Evolutionary conservation across 164 flowering plant genomes (phyloP), one percentile per base, ranked within the genome.

Genomic region (Sedum album): DNA sequence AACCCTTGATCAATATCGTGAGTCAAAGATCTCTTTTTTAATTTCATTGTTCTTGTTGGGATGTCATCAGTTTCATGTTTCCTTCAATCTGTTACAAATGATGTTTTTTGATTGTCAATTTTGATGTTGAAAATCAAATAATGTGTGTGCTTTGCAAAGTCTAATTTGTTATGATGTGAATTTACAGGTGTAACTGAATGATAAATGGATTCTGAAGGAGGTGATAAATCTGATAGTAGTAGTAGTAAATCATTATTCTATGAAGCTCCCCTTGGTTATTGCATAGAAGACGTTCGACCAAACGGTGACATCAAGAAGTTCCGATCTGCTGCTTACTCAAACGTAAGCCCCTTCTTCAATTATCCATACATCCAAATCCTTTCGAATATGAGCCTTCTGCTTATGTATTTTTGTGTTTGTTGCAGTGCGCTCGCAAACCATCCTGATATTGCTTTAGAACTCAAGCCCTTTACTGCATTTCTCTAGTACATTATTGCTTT

Each of bases 341-440:
- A 85, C 86, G 88, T 84, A 31, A 73, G 86, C 48, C 48, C 14
- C 0, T 42, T 42, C 2, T 1, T 42, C 48, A 42, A 42, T 14
- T 42, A 15, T 42, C 14, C 14, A 11, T 42, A 14, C 2, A 11
- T 4, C 48, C 18, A 11, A 42, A 7, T 17, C 2, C 3, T 20
- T 51, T 1, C 1, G 11, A 4, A 5, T 31, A 18, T 36, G 18
- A 21, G 11, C 18, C 8, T 53, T 21, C 31, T 39, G 23, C 0
- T 60, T 2, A 13, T 42, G 0, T 71, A 4, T 20, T 65, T 14
- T 71, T 31, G 62, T 68, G 25, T 67, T 20, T 66, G 71, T 15
- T 85, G 93, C 91, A 89, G 96, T 88, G 93, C 83, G 81, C 60
- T 10, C 80, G 94, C 53, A 86, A 85, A 76, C 96, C 96, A 82